Evolutionary conservation across 371 early-diverging fungal genomes (phyloP), one percentile per base, ranked within the genome.

Genomic region (Chytridium lagenaria): DNA sequence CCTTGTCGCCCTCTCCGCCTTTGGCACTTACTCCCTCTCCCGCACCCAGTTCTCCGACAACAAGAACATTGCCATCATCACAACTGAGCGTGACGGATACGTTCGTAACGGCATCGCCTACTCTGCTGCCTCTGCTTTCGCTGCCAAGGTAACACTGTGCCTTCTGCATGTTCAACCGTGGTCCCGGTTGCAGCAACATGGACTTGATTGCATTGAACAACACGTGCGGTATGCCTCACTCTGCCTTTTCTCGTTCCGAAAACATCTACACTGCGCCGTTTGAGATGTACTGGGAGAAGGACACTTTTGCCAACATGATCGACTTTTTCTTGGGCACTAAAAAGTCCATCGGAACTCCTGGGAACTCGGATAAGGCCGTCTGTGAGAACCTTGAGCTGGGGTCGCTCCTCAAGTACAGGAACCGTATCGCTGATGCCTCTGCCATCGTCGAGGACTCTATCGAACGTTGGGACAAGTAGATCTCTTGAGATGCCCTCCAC

Each of bases 171-270:
- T 67, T 23, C 67, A 49, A 5, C 10, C 3, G 23, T 2, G 67
- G 37, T 19, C 15, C 3, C 3, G 12, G 36, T 3, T 67, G 67
- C 49, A 49, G 7, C 67, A 23, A 26, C 22, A 44, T 7, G 5
- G 22, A 22, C 28, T 2, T 49, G 10, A 23, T 40, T 28, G 26
- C 19, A 3, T 3, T 31, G 23, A 19, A 19, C 12, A 44, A 44
- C 44, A 19, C 44, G 7, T 71, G 76, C 28, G 71, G 71, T 22
- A 67, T 64, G 5, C 71, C 71, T 23, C 76, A 71, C 34, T 59
- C 59, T 37, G 36, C 36, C 55, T 71, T 70, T 3, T 66, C 68
- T 23, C 71, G 68, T 1, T 65, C 76, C 23, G 70, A 71, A 67
- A 40, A 57, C 0, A 16, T 52, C 2, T 59, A 52, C 37, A 34